Conservation (phyloP, 164 flowering plant species). For the Sextonia rubra region DNA sequence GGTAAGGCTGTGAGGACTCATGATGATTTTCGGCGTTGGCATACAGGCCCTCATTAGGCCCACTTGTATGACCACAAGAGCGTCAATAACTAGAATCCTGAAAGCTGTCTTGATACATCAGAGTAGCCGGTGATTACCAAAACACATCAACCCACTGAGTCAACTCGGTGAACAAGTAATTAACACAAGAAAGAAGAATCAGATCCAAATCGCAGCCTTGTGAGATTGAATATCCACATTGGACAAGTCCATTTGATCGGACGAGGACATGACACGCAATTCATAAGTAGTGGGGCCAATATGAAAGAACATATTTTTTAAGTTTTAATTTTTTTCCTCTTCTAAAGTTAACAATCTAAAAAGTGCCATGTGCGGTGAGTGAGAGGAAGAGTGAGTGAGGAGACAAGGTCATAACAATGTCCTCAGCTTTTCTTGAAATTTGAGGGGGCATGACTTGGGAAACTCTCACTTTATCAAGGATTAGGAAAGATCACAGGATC, state of each 20-base stretch:
- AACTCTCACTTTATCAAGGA: slow-evolving; percentile 2
- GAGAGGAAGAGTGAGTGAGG: background rate
- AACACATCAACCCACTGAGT: background rate
- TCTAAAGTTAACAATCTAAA: background rate
- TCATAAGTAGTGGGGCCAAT: slow-evolving; percentile 2
- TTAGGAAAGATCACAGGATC: slow-evolving; percentile 14
- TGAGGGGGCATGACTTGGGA: background rate
- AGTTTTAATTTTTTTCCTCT: no score
- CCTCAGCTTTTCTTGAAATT: background rate
- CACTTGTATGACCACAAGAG: no score
- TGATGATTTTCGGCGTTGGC: no score
- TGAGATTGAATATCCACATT: slow-evolving; percentile 1
- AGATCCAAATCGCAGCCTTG: background rate
- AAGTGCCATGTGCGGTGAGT: background rate
- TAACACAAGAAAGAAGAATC: background rate
- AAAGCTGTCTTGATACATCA: no score
- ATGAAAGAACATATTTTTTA: no score
- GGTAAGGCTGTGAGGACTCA: no score
- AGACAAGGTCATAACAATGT: slow-evolving; percentile 9
- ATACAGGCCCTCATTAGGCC: no score
- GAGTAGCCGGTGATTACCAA: no score
- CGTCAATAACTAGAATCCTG: no score
- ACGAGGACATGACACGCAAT: slow-evolving; percentile 6
- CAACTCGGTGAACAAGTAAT: background rate
- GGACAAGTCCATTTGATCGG: background rate